Conservation (phyloP, 1,284 basidiomycete genomes). For the Baeospora myosura region DNA sequence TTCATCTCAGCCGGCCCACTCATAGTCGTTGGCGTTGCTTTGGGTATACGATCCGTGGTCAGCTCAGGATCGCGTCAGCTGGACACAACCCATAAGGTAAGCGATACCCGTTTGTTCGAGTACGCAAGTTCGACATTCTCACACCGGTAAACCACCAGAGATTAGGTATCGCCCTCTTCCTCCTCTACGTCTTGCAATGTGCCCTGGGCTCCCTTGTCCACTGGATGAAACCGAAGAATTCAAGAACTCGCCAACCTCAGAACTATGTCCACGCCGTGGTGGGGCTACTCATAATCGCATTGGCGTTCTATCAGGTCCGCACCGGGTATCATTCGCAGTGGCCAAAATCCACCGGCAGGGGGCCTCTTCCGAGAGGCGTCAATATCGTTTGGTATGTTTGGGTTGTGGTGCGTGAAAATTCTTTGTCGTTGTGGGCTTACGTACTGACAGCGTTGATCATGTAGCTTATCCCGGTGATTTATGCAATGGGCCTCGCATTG, state of each 20-base stretch:
- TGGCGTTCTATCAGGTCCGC: constrained; percentile 48
- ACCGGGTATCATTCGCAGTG: constrained; percentile 42
- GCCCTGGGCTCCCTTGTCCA: constrained; percentile 54
- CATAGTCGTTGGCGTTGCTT: constrained; percentile 41
- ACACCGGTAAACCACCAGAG: constrained; percentile 36
- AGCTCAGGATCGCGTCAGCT: constrained; percentile 32
- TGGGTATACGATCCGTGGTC: constrained; percentile 42
- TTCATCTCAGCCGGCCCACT: constrained; percentile 36
- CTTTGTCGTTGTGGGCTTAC: not conserved
- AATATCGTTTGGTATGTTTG: constrained; percentile 44
- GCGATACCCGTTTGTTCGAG: constrained; percentile 4
- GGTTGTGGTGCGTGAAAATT: constrained; percentile 37
- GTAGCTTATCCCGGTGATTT: constrained; percentile 40
- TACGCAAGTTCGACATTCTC: not conserved
- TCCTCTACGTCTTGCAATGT: constrained; percentile 54
- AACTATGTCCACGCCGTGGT: constrained; percentile 54
- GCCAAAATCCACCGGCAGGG: constrained; percentile 35
- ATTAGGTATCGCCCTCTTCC: constrained; percentile 52
- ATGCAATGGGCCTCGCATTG: constrained; percentile 37
- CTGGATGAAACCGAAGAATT: constrained; percentile 38
- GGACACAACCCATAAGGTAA: constrained; percentile 45
- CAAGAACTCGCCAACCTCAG: constrained; percentile 37
- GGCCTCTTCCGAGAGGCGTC: constrained; percentile 29
- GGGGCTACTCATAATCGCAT: constrained; percentile 42
- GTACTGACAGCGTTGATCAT: not conserved